A percentile compares a stretch with the other conserved stretches of the same genome.
These are phyloP conservation scores for Parsonsia alboflavescens DNA, from an alignment of 257 asterid genomes.

Conservation along the genomic window DNA sequence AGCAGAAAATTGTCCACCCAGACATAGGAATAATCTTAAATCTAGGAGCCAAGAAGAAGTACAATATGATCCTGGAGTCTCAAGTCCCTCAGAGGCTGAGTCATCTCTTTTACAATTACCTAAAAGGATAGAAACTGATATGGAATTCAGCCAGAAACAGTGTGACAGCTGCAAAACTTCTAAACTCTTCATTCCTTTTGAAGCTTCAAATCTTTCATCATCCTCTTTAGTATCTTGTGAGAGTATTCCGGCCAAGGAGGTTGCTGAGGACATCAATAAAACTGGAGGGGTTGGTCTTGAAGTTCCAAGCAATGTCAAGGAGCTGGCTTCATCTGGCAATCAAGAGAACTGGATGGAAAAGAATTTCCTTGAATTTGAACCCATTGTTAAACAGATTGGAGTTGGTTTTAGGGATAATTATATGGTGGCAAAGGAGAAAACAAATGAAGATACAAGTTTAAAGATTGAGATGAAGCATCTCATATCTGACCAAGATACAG, in stretches of 20 bases:
- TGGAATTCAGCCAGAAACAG: conserved; percentile 17
- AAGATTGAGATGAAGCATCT: conserved; percentile 40
- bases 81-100: conserved; percentile 27
- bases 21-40: conserved; percentile 18
- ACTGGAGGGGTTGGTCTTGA: conserved; percentile 20
- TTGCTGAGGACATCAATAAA: conserved; percentile 25
- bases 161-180: conserved; percentile 13
- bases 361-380: conserved; percentile 81
- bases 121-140: conserved; percentile 20
- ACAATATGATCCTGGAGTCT: conserved; percentile 18
- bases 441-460: conserved; percentile 38
- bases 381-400: conserved; percentile 58
- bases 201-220: conserved; percentile 19
- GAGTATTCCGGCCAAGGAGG: conserved; percentile 22
- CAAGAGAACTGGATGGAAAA: conserved; percentile 72
- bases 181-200: conserved; percentile 16
- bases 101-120: conserved; percentile 16
- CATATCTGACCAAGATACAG: conserved; percentile 36
- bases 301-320: conserved; percentile 31
- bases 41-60: conserved; percentile 25
- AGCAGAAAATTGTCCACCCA: conserved; percentile 11
- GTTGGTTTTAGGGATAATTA: conserved; percentile 72
- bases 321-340: conserved; percentile 27
- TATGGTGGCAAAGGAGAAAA: conserved; percentile 59
- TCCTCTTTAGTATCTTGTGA: conserved; percentile 19